Conservation (phyloP, 352 stramenopile genomes). For the Globisporangium spiculum region DNA sequence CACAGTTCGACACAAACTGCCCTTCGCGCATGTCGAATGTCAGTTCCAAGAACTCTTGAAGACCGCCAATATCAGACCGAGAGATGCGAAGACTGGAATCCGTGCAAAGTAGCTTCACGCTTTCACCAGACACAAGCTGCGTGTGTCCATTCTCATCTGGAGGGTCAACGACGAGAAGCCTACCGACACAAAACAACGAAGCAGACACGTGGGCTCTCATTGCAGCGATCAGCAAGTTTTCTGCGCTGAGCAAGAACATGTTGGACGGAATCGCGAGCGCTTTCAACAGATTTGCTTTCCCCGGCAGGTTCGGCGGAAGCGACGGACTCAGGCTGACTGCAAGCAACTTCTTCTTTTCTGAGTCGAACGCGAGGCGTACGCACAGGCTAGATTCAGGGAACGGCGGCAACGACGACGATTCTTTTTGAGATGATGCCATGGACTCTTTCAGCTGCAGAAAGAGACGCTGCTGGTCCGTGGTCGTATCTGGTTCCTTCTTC, state of each 20-base stretch:
- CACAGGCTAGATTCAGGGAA: slow-evolving; percentile 72
- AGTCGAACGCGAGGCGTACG: slow-evolving; percentile 61
- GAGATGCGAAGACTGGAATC: slow-evolving; percentile 61
- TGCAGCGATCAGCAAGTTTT: slow-evolving; percentile 69
- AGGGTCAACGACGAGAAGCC: slow-evolving; percentile 66
- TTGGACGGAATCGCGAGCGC: slow-evolving; percentile 70
- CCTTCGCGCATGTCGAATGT: slow-evolving; percentile 80
- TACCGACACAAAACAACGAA: slow-evolving; percentile 68
- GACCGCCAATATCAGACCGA: slow-evolving; percentile 67
- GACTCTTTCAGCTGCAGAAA: slow-evolving; percentile 57
- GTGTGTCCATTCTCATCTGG: slow-evolving; percentile 46
- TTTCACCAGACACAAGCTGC: slow-evolving; percentile 72
- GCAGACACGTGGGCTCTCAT: slow-evolving; percentile 77
- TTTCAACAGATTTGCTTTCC: slow-evolving; percentile 48
- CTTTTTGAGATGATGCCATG: slow-evolving; percentile 17
- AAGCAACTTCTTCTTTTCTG: slow-evolving; percentile 57
- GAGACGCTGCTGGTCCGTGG: slow-evolving; percentile 63
- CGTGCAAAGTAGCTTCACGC: slow-evolving; percentile 59
- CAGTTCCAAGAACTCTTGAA: slow-evolving; percentile 76
- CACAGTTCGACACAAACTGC: slow-evolving; percentile 63
- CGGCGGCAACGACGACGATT: slow-evolving; percentile 25
- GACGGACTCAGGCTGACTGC: slow-evolving; percentile 60
- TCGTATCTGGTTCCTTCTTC: slow-evolving; percentile 43
- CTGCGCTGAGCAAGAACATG: slow-evolving; percentile 71
- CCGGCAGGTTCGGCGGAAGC: slow-evolving; percentile 61